Base-by-base conservation (phyloP, 1,139 yeast genomes). In the Suhomyces kunorum region DNA sequence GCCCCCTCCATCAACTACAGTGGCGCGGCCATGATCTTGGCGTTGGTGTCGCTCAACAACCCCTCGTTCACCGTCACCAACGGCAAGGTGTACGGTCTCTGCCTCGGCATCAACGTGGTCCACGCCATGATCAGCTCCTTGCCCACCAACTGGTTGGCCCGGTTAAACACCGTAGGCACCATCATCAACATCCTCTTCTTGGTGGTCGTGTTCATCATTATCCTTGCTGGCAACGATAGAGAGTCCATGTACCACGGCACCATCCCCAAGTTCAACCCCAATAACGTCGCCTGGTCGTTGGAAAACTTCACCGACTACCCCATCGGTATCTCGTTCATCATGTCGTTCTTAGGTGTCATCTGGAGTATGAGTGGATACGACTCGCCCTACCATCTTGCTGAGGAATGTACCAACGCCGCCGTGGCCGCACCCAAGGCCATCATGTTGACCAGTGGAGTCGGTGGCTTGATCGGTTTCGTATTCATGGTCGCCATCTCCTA, bases 351-450 rank as follows among this genome's bases (percentile, higher is more conserved):
- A 54, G 83, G 87, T 19, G 82, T 77, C 38, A 79, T 82, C 53
- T 83, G 89, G 89, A 79, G 85, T 25, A 81, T 83, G 84, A 76
- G 84, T 34, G 89, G 89, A 15, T 83, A 80, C 53, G 90, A 83
- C 56, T 77, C 86, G 15, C 86, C 89, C 0, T 83, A 82, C 68
- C 89, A 83, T 54, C 64, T 83, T 40, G 74, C 87, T 13, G 92
- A 83, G 59, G 88, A 83, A 55, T 80, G 86, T 53, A 66, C 82
- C 31, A 81, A 82, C 56, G 86, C 88, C 8, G 66, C 72, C n/a
- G 63, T 66, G 24, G 81, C 85, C 4, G 80, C 83, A 7, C 88
- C 89, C 13, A 68, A 75, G 44, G 87, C 87, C 24, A 81, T 83
- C 49, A 80, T 80, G 12, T 59, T 81, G 63, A 81, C 87, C 9